Evolutionary conservation across 2,329 filamentous ascomycete species (phyloP).

Genomic region (Xylaria sp.): DNA sequence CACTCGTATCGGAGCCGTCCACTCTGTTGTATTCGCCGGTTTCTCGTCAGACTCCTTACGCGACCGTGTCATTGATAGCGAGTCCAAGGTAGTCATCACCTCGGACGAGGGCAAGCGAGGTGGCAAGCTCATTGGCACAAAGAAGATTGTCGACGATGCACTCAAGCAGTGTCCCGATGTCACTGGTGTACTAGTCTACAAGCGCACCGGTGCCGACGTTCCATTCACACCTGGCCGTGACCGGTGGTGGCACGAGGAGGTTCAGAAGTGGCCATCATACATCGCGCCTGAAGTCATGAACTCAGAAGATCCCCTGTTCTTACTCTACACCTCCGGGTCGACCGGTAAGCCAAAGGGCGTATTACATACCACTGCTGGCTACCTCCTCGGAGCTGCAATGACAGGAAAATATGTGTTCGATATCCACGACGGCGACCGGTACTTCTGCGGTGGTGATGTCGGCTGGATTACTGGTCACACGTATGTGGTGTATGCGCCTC

Average conservation of each 20-base stretch:
- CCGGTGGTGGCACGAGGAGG: conserved; percentile 98
- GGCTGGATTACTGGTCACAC: conserved; percentile 99
- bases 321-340: conserved; percentile 97
- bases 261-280: conserved; percentile 95
- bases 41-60: conserved; percentile 97
- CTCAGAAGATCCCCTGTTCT: conserved; percentile 95
- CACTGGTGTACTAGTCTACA: conserved; percentile 86
- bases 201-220: conserved; percentile 92
- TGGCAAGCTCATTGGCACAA: conserved; percentile 96
- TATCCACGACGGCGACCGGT: conserved; percentile 91
- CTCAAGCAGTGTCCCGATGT: conserved; percentile 95
- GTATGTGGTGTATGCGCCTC: conserved; percentile 95
- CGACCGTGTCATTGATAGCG: conserved; percentile 91
- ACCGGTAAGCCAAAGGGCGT: conserved; percentile 99
- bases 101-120: conserved; percentile 98
- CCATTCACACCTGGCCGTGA: conserved; percentile 91
- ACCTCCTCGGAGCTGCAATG: conserved; percentile 90
- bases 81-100: conserved; percentile 94
- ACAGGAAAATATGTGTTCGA: conserved; percentile 99
- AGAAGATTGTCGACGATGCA: conserved; percentile 99
- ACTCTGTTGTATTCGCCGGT: conserved; percentile 97
- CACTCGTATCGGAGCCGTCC: conserved; percentile 90
- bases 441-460: conserved; percentile 98
- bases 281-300: conserved; percentile 88
- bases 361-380: conserved; percentile 96